These are phyloP conservation scores for Colletotrichum falcatum DNA, from an alignment of 2,329 filamentous ascomycete species.

Conservation along the genomic window DNA sequence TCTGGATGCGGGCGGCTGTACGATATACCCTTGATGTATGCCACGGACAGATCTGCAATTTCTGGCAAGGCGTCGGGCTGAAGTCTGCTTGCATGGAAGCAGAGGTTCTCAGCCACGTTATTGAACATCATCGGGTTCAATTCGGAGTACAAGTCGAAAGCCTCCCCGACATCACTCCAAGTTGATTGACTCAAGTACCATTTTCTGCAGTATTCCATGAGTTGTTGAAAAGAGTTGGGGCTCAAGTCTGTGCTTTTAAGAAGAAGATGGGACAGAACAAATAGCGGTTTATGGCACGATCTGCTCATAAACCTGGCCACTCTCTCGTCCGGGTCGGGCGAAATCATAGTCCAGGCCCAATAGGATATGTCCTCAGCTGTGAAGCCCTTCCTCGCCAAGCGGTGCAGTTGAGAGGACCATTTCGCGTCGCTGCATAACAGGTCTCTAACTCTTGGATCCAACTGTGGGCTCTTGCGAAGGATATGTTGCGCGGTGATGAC, in stretches of 20 bases:
- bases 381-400: constrained; percentile 9
- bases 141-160: neutral
- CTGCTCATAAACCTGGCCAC: constrained; percentile 21
- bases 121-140: constrained; percentile 8
- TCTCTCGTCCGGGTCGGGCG: constrained; percentile 23
- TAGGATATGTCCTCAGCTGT: constrained; percentile 8
- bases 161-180: neutral
- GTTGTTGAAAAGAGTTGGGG: constrained; percentile 18
- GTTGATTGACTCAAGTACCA: constrained; percentile 22
- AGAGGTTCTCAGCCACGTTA: constrained; percentile 5
- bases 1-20: constrained; percentile 5
- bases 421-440: constrained; percentile 1
- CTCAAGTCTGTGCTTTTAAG: constrained; percentile 7
- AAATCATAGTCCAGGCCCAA: constrained; percentile 32
- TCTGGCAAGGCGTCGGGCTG: constrained; percentile 47
- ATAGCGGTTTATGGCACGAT: constrained; percentile 28
- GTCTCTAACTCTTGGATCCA: constrained; percentile 13
- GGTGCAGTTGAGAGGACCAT: constrained; percentile 10
- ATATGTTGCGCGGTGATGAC: constrained; percentile 35
- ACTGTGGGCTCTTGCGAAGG: constrained; percentile 5
- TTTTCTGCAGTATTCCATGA: constrained; percentile 30
- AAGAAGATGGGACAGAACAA: constrained; percentile 36
- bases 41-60: constrained; percentile 47
- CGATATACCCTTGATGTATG: constrained; percentile 48
- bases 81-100: constrained; percentile 40